Evolutionary conservation across 2,329 filamentous ascomycete species (phyloP), one percentile per base, ranked within the genome.

Genomic region (Chaetomiaceae sp.): DNA sequence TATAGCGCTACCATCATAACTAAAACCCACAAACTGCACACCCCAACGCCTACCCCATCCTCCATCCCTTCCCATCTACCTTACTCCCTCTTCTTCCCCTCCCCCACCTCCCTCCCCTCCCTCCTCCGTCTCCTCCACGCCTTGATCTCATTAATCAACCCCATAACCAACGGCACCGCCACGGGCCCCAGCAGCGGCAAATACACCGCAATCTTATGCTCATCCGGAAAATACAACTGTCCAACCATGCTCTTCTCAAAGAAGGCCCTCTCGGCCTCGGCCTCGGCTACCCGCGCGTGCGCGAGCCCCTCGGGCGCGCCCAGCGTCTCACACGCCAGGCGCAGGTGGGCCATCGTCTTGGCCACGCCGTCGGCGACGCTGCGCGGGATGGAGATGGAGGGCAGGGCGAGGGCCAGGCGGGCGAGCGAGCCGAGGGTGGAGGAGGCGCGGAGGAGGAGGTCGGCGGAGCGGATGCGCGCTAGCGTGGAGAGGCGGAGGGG

Each of bases 211-310:
- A 99, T 83, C 71, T 97, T 99, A 70, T 99, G 94, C 73, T 99
- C 94, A 66, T 99, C 94, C 0, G 94, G 94, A 69, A 99, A 99
- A 70, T 97, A 99, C 2, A 97, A 85, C 72, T 97, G 94, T 0
- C 91, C 94, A 12, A 99, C 94, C 94, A 99, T 99, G 66, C 89
- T 95, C 72, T 95, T 95, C 71, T 99, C 94, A 63, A 99, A 99
- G 71, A 99, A 99, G 0, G 92, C 92, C 56, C 87, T 84, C 69
- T 99, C 94, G 0, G 91, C 92, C 66, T 95, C 90, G 3, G 83
- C 81, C 70, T 96, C 91, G 6, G 94, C 94, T 43, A 90, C 83
- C 9, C 89, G 82, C 0, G 92, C 92, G 67, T 92, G 85, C 58
- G 85, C 81, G 36, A 99, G 74, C 0, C 91, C 91, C 25, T 84